These are phyloP conservation scores for Moniliella sp. DNA, from an alignment of 1,284 basidiomycete species.

Conservation along the genomic window DNA sequence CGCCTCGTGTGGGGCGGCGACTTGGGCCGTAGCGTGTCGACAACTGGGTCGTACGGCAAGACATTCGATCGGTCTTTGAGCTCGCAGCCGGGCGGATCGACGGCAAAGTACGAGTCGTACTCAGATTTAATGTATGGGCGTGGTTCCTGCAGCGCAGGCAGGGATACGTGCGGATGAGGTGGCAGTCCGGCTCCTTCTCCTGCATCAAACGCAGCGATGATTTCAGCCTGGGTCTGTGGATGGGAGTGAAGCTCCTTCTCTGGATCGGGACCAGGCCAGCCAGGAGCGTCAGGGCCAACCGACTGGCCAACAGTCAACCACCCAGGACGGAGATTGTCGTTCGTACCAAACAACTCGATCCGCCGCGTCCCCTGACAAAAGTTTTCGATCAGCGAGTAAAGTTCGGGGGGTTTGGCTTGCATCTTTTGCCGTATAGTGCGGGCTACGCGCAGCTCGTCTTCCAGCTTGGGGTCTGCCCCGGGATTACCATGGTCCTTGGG, in stretches of 20 bases:
- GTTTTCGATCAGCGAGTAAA: constrained; percentile 84
- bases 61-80: constrained; percentile 16
- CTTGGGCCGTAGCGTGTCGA: constrained; percentile 21
- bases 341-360: constrained; percentile 66
- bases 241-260: background rate
- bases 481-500: no score
- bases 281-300: constrained; percentile 9
- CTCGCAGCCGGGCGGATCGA: constrained; percentile 19
- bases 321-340: constrained; percentile 53
- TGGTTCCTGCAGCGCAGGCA: constrained; percentile 5
- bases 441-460: no score
- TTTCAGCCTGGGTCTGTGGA: background rate
- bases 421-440: no score
- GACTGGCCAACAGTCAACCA: constrained; percentile 62
- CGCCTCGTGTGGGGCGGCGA: constrained; percentile 11
- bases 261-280: no score
- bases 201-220: no score
- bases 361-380: constrained; percentile 83
- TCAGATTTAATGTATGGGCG: constrained; percentile 8
- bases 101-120: constrained; percentile 17
- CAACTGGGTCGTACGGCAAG: constrained; percentile 13
- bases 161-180: no score
- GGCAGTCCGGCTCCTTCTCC: no score
- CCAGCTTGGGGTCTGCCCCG: no score
- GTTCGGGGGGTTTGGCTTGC: constrained; percentile 61